A percentile compares a stretch with the other conserved stretches of the same genome.
Evolutionary conservation across 2,329 filamentous ascomycete genomes (phyloP).

Genomic region (Trichoderma cornu-damae): DNA sequence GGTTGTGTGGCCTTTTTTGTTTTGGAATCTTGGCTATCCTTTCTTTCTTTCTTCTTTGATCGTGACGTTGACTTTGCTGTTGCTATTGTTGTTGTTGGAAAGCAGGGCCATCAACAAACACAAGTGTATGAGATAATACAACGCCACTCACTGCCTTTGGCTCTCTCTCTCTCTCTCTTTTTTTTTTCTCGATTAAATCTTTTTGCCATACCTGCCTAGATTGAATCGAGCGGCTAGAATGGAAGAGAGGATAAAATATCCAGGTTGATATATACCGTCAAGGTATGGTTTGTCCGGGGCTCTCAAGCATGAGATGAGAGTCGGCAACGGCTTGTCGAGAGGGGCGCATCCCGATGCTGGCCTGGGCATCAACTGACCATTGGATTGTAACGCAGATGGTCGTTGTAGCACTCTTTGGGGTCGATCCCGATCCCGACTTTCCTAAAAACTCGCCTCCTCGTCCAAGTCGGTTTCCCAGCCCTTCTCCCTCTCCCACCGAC

Average conservation of each 20-base stretch:
- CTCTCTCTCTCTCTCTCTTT: background rate
- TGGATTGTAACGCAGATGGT: background rate
- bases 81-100: background rate
- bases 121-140: background rate
- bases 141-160: background rate
- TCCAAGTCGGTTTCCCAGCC: background rate
- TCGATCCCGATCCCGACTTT: background rate
- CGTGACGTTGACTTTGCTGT: no score
- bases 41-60: no score
- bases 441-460: background rate
- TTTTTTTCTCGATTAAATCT: background rate
- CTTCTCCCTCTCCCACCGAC: background rate
- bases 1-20: background rate
- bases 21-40: background rate
- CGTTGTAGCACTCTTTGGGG: background rate
- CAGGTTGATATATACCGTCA: background rate
- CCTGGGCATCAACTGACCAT: background rate
- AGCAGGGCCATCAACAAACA: background rate
- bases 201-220: background rate
- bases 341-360: background rate
- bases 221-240: background rate
- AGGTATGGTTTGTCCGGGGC: background rate
- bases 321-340: background rate
- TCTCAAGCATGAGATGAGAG: background rate
- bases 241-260: constrained; percentile 3